These are phyloP conservation scores for Suillus subaureus DNA, from an alignment of 768 basidiomycete genomes.

Conservation along the genomic window DNA sequence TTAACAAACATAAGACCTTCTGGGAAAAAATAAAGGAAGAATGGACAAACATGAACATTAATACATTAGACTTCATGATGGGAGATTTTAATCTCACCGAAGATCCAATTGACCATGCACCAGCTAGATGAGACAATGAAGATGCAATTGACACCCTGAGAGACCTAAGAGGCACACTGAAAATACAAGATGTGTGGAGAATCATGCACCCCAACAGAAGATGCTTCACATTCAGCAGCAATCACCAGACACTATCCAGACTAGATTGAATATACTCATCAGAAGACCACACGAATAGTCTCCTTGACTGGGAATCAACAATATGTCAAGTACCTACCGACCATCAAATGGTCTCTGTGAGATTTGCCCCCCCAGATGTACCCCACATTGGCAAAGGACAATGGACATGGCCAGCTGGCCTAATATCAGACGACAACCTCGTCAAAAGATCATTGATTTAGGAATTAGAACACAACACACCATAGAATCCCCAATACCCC, in stretches of 20 bases:
- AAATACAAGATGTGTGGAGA: not conserved
- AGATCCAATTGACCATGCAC: too few relatives aligned
- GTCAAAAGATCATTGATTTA: too few relatives aligned
- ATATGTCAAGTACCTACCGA: not conserved
- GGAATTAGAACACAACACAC: too few relatives aligned
- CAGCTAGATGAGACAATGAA: not conserved
- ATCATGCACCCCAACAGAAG: not conserved
- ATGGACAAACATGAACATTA: not conserved
- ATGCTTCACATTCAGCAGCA: not conserved
- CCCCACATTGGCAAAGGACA: too few relatives aligned
- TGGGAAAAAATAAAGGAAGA: too few relatives aligned
- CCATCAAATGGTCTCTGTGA: not conserved
- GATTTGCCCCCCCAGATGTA: too few relatives aligned
- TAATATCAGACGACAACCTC: too few relatives aligned
- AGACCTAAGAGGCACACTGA: not conserved
- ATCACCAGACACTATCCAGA: not conserved
- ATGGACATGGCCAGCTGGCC: too few relatives aligned
- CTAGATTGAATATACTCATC: not conserved
- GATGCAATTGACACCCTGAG: fast-evolving
- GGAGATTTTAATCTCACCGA: too few relatives aligned
- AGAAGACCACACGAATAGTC: not conserved
- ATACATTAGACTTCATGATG: too few relatives aligned
- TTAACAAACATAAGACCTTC: too few relatives aligned
- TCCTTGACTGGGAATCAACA: not conserved
- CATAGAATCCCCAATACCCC: too few relatives aligned